Percentiles rank a stretch among this genome's conserved stretches.
phyloP scores from a whole-genome alignment of 768 basidiomycete species.

The Exidia glandulosa region DNA sequence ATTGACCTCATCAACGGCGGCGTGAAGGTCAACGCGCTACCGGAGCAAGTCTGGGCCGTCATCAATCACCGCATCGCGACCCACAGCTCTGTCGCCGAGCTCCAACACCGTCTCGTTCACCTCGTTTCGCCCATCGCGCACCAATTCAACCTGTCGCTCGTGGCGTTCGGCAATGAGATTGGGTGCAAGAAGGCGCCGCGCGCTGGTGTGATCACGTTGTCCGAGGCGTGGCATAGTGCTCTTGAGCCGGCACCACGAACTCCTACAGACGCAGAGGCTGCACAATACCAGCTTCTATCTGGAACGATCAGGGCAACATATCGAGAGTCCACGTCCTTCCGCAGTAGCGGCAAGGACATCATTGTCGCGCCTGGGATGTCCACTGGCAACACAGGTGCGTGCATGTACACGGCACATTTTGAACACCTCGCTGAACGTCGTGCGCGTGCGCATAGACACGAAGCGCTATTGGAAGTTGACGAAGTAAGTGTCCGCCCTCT shows the following conservation, averaged over 20 bases:
- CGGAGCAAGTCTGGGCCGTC: slow-evolving; percentile 57
- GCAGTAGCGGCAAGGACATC: background rate
- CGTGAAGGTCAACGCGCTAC: slow-evolving; percentile 69
- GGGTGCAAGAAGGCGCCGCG: slow-evolving; percentile 24
- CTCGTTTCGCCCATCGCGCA: slow-evolving; percentile 34
- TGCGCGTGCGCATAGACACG: slow-evolving; percentile 42
- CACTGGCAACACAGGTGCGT: slow-evolving; percentile 26
- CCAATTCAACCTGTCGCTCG: slow-evolving; percentile 47
- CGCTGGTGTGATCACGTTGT: slow-evolving; percentile 38
- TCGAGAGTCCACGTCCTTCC: slow-evolving; percentile 4
- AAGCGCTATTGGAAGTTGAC: slow-evolving; percentile 45
- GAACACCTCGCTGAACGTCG: background rate
- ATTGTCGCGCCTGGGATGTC: slow-evolving; percentile 31
- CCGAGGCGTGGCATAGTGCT: slow-evolving; percentile 33
- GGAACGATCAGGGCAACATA: slow-evolving; percentile 48
- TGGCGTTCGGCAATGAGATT: slow-evolving; percentile 37
- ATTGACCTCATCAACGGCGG: slow-evolving; percentile 54
- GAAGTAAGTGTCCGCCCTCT: no score
- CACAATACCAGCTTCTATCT: slow-evolving; percentile 39
- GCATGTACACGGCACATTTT: slow-evolving; percentile 4
- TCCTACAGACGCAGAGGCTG: slow-evolving; percentile 26
- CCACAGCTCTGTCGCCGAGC: slow-evolving; percentile 43
- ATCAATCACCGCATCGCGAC: slow-evolving; percentile 65
- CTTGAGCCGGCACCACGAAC: slow-evolving; percentile 63
- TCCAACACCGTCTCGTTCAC: slow-evolving; percentile 32